A percentile compares a stretch with the other conserved stretches of the same genome.
These are phyloP conservation scores for Nematodospora anomalae DNA, from an alignment of 1,139 yeast species.

Conservation along the genomic window DNA sequence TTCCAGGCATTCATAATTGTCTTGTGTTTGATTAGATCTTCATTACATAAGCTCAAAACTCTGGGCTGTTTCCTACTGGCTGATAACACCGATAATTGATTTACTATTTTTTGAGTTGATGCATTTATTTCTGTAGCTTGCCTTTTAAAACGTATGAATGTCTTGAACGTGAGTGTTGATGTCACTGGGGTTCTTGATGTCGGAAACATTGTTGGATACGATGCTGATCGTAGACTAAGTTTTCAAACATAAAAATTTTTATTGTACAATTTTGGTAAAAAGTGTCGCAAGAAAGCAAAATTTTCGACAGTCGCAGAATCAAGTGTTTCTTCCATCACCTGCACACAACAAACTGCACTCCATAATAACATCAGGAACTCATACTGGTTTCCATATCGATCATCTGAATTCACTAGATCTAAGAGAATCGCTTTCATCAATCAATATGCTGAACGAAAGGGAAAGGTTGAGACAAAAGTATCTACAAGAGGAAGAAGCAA, in stretches of 20 bases:
- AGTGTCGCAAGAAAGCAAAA: too few species aligned
- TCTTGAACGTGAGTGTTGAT: slow-evolving; percentile 12
- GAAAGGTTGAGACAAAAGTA: slow-evolving; percentile 11
- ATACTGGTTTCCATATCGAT: too few species aligned
- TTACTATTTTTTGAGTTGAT: slow-evolving; percentile 63
- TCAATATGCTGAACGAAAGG: slow-evolving; percentile 12
- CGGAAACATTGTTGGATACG: slow-evolving; percentile 2
- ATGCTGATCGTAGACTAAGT: too few species aligned
- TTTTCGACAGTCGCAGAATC: too few species aligned
- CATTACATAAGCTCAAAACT: slow-evolving; percentile 69
- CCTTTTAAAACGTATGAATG: slow-evolving; percentile 40
- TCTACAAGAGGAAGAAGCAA: slow-evolving; percentile 4
- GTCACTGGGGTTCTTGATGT: slow-evolving; percentile 2
- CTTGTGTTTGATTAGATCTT: slow-evolving; percentile 83
- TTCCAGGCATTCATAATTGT: slow-evolving; percentile 87
- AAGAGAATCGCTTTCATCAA: too few species aligned
- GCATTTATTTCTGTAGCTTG: slow-evolving; percentile 41
- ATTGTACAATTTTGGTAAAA: too few species aligned
- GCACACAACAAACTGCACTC: too few species aligned
- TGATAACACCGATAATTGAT: slow-evolving; percentile 80
- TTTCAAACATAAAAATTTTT: too few species aligned
- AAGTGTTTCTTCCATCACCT: too few species aligned
- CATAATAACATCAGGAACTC: too few species aligned
- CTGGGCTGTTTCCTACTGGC: slow-evolving; percentile 89
- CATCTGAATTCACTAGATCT: too few species aligned